phyloP scores from a whole-genome alignment of 257 asterid species.

The Solanum etuberosum region DNA sequence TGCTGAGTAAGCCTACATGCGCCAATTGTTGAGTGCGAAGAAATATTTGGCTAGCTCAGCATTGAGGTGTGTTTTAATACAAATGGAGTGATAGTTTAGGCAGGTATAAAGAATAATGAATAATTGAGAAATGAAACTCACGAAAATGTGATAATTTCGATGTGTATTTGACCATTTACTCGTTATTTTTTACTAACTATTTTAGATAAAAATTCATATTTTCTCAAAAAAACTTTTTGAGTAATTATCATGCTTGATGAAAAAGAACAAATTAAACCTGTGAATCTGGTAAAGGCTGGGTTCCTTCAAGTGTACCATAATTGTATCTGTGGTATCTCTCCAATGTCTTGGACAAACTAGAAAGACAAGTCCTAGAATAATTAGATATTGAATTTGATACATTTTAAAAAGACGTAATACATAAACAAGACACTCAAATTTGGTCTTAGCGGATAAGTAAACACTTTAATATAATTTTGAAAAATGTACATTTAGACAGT shows the following conservation, averaged over 20 bases:
- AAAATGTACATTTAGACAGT: background rate
- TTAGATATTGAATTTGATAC: background rate
- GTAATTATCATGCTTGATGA: background rate
- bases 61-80: background rate
- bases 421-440: too few species aligned
- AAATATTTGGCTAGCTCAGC: background rate
- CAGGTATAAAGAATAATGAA: background rate
- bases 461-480: background rate
- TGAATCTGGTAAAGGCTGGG: conserved; percentile 22
- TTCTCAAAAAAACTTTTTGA: background rate
- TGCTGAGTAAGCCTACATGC: background rate
- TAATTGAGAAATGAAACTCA: background rate
- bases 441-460: background rate
- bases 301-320: conserved; percentile 26
- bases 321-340: conserved; percentile 49
- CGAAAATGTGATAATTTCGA: background rate
- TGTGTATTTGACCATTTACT: background rate
- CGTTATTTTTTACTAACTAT: background rate
- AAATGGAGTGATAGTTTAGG: background rate
- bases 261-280: conserved; percentile 19
- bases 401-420: too few species aligned
- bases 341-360: conserved; percentile 35
- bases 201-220: background rate
- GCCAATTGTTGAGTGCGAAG: accelerated
- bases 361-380: background rate